These are phyloP conservation scores for Talaromyces islandicus DNA, from an alignment of 2,329 filamentous ascomycete genomes.

Conservation along the genomic window DNA sequence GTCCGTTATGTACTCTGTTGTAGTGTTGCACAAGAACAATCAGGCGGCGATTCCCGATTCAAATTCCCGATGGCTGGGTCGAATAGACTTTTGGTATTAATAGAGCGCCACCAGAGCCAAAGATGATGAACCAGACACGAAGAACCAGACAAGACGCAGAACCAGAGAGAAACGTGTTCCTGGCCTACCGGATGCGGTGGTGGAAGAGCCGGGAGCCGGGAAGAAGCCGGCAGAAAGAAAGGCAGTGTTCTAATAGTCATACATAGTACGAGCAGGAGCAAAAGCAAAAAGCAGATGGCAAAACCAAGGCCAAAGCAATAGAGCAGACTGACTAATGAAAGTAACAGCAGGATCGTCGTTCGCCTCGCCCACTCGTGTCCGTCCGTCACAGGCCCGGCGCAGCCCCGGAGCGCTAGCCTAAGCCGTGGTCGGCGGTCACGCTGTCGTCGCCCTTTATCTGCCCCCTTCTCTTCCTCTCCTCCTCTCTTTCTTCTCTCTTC, in stretches of 20 bases:
- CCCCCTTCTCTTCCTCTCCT: neutral
- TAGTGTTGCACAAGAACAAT: too few species aligned
- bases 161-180: too few species aligned
- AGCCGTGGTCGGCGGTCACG: slow-evolving; percentile 2
- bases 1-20: too few species aligned
- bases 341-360: slow-evolving; percentile 9
- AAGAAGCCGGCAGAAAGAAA: neutral
- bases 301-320: too few species aligned
- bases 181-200: neutral
- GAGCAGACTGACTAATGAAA: neutral
- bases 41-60: too few species aligned
- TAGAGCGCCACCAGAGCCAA: neutral
- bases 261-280: too few species aligned
- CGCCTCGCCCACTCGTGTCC: slow-evolving; percentile 10
- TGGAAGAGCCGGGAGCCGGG: too few species aligned
- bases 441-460: slow-evolving; percentile 9
- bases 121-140: neutral
- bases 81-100: neutral
- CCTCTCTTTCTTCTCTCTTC: neutral
- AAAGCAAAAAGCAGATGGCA: too few species aligned
- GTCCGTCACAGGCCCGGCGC: slow-evolving; percentile 3
- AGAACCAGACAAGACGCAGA: too few species aligned
- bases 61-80: neutral
- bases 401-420: neutral
- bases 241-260: too few species aligned